A percentile compares a stretch with the other conserved stretches of the same genome.
These are phyloP conservation scores for Pseudogymnoascus sp. DNA, from an alignment of 2,329 filamentous ascomycete genomes.

Conservation along the genomic window DNA sequence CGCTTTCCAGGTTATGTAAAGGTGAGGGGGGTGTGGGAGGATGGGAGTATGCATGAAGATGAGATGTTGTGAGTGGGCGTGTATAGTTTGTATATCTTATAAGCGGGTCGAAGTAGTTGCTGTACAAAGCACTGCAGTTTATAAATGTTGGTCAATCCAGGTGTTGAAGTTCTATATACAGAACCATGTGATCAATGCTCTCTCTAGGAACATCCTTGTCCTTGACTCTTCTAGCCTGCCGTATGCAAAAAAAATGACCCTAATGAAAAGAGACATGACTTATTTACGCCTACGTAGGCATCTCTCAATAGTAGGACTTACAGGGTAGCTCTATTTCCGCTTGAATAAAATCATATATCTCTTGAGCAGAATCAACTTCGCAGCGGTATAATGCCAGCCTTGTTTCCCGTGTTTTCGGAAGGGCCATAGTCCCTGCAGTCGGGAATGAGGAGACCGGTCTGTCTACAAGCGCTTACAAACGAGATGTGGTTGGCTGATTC, in stretches of 20 bases:
- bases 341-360: too few species aligned
- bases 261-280: too few species aligned
- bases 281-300: too few species aligned
- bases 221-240: not conserved
- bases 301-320: too few species aligned
- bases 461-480: not conserved
- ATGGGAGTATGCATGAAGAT: constrained; percentile 9
- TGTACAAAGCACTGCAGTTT: constrained; percentile 40
- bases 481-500: not conserved
- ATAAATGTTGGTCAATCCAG: constrained; percentile 43
- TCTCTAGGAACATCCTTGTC: not conserved
- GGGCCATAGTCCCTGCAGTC: not conserved
- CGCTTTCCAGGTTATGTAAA: not conserved
- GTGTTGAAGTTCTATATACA: constrained; percentile 18
- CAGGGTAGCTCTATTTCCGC: too few species aligned
- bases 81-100: not conserved
- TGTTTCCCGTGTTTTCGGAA: not conserved
- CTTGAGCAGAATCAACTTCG: too few species aligned
- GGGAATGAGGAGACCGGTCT: not conserved
- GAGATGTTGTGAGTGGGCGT: not conserved
- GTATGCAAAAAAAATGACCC: too few species aligned
- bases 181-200: not conserved
- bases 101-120: constrained; percentile 34
- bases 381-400: not conserved
- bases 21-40: constrained; percentile 1